Evolutionary conservation across 163 green algal species (phyloP).

Genomic region (Smithsoniella earleae): DNA sequence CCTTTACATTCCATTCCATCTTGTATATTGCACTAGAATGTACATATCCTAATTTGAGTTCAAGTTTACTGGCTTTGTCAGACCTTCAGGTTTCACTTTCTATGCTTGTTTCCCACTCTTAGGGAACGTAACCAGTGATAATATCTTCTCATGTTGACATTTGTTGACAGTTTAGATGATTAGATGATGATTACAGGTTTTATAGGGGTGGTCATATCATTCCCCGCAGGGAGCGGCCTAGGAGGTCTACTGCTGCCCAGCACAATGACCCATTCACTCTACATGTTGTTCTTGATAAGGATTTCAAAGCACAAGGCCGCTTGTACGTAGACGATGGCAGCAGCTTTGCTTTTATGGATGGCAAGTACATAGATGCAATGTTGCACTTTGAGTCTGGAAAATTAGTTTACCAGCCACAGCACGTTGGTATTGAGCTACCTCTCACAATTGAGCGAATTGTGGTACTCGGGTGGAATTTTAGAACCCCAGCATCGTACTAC

Average conservation of each 20-base stretch:
- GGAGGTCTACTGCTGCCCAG: conserved; percentile 53
- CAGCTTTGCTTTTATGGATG: conserved; percentile 65
- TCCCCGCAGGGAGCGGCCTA: conserved; percentile 55
- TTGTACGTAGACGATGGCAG: conserved; percentile 83
- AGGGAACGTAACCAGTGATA: too few relatives aligned
- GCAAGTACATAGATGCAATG: conserved; percentile 49
- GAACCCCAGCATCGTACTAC: not conserved
- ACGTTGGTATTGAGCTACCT: not conserved
- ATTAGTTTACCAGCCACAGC: not conserved
- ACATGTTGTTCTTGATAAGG: conserved; percentile 62
- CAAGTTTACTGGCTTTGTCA: too few relatives aligned
- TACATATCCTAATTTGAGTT: too few relatives aligned
- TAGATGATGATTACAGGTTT: conserved; percentile 34
- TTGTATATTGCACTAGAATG: too few relatives aligned
- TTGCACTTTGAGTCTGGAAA: conserved; percentile 30
- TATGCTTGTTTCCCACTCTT: too few relatives aligned
- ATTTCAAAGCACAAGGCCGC: conserved; percentile 46
- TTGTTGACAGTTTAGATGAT: too few relatives aligned
- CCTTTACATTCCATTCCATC: too few relatives aligned
- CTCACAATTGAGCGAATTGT: conserved; percentile 11
- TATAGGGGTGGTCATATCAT: conserved; percentile 73
- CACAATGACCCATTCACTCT: conserved; percentile 73
- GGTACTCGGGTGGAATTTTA: not conserved
- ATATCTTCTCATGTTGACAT: too few relatives aligned
- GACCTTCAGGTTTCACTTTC: too few relatives aligned